A percentile compares a stretch with the other conserved stretches of the same genome.
Evolutionary conservation across 306 rosid genomes (phyloP).

Genomic region (Cucurbita pepo): DNA sequence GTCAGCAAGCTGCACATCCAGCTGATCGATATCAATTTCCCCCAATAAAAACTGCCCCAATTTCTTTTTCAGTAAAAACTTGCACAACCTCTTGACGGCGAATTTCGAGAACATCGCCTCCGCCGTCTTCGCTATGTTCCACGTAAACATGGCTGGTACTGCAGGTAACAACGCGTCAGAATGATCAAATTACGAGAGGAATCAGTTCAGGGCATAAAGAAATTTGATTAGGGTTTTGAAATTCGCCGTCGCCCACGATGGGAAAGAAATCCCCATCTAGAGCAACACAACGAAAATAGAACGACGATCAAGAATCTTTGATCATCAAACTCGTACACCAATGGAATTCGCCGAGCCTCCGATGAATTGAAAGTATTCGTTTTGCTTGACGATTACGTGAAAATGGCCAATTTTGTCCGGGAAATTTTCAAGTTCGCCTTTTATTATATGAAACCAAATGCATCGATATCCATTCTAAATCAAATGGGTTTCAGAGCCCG

Average conservation of each 20-base stretch:
- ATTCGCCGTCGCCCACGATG: neutral
- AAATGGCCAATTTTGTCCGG: neutral
- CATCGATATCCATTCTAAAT: no score
- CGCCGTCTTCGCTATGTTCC: constrained; percentile 91
- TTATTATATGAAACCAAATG: neutral
- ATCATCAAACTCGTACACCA: neutral
- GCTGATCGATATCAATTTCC: constrained; percentile 83
- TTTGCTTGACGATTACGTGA: neutral
- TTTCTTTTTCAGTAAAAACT: constrained; percentile 86
- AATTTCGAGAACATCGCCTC: constrained; percentile 86
- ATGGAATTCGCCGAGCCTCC: neutral
- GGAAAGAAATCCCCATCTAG: neutral
- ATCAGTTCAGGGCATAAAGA: neutral
- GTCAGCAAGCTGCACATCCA: constrained; percentile 60
- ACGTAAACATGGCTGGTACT: constrained; percentile 44
- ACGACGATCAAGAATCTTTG: neutral
- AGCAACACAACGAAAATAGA: neutral
- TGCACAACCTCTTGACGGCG: constrained; percentile 72
- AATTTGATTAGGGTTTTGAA: neutral
- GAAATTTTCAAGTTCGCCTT: neutral
- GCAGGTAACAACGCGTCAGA: neutral
- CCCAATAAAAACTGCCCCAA: constrained; percentile 75
- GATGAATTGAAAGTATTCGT: neutral
- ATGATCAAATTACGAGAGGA: neutral
- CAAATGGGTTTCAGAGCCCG: no score